Base-by-base conservation (phyloP, 75 land plant genomes). In the Ceratopteris richardii region DNA sequence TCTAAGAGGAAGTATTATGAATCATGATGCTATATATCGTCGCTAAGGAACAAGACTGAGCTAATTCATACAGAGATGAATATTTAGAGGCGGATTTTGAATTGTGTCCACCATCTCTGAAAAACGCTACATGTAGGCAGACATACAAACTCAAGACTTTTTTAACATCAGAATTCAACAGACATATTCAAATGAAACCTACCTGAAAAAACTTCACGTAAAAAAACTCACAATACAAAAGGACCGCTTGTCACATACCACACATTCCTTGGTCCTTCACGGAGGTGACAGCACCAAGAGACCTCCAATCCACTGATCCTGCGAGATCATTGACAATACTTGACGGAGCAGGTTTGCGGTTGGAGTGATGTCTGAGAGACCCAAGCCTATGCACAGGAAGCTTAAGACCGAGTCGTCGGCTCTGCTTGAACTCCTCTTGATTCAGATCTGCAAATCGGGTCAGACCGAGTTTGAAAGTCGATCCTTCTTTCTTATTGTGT, bases 371-470 rank as follows among this genome's bases (percentile, higher is more conserved):
- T 3, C 37, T 3, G 37, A 33, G 37, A 9, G 29, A 52, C 4
- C 54, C 54, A 26, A 52, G 29, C 28, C 27, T 52, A 24, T 4
- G 27, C 3, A 3, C 6, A 18, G 28, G 25, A 23, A 26, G 29
- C 28, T 22, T 23, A 9, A 52, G 46, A 13, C 30, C 29, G 1
- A 60, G 14, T 7, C 62, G 42, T 5, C 47, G 44, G 46, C 62
- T 43, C 11, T 21, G 62, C 18, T 39, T 19, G 73, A 69, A 82
- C 54, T 86, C 91, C 43, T 89, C 82, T 51, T 86, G 66, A 44
- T 83, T 82, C 47, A 88, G 67, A 60, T 88, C 94, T 36, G 94
- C 83, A 51, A 88, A 88, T 52, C 54, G 29, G 70, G 74, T 87
- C 14, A 90, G 60, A 0, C 82, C 92, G 17, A 90, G 57, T 56